These are phyloP conservation scores for Ogataea pignaliae DNA, from an alignment of 805 yeast species.

Conservation along the genomic window DNA sequence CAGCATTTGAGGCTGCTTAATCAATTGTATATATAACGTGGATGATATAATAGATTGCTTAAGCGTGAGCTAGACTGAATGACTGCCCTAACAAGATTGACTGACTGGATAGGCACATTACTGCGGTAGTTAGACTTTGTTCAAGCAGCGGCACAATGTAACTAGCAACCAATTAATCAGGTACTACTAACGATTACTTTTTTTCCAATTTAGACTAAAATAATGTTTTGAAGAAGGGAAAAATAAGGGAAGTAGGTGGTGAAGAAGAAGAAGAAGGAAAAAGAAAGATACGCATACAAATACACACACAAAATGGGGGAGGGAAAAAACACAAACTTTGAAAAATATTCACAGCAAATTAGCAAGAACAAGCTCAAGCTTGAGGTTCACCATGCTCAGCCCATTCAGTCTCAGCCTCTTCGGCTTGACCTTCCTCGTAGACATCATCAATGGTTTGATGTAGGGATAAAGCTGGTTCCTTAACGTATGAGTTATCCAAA, in stretches of 20 bases:
- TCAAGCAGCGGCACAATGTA: background rate
- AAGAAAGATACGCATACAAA: background rate
- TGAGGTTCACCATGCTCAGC: constrained; percentile 33
- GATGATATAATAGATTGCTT: too few relatives aligned
- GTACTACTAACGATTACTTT: too few relatives aligned
- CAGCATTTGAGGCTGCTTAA: too few relatives aligned
- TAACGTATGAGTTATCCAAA: constrained; percentile 88
- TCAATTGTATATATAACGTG: too few relatives aligned
- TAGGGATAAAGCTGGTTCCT: constrained; percentile 80
- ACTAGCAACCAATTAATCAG: background rate
- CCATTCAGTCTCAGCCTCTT: constrained; percentile 37
- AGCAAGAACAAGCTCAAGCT: constrained; percentile 1
- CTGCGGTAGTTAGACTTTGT: too few relatives aligned
- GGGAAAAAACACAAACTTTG: too few relatives aligned
- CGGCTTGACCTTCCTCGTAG: constrained; percentile 41
- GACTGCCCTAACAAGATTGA: too few relatives aligned
- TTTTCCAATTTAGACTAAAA: background rate
- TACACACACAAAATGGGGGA: background rate
- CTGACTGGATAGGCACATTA: too few relatives aligned
- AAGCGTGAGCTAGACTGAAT: too few relatives aligned
- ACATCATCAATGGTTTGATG: constrained; percentile 69
- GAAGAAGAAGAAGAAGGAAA: too few relatives aligned
- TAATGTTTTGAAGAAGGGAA: background rate
- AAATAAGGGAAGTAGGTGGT: too few relatives aligned
- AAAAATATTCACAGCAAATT: background rate